Base-by-base conservation (phyloP, 208 protist species). In the Leishmania martiniquensis region DNA sequence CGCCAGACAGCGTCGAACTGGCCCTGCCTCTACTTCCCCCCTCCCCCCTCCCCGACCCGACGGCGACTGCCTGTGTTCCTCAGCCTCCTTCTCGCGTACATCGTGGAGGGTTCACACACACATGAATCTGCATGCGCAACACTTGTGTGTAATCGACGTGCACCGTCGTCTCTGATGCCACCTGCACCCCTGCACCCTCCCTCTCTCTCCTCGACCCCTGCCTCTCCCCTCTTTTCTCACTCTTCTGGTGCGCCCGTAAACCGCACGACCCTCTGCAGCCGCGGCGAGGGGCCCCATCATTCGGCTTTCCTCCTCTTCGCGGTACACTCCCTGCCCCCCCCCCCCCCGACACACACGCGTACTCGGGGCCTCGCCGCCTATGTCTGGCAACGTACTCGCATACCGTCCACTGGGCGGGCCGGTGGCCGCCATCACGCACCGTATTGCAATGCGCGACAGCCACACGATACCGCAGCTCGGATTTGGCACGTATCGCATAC, bases 401-500 rank as follows among this genome's bases (percentile, higher is more conserved):
- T 77, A 80, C 51, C 72, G 75, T 47, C 76, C 77, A 25, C 47
- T 88, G 44, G 77, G 74, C 47, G 80, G 75, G 29, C 51, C 77
- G 52, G 51, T 73, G 39, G 34, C 49, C 20, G 81, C 65, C 68
- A 76, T 91, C 34, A 76, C 72, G n/a, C 83, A 82, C 49, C 75
- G 44, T 13, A 63, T 96, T 20, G 62, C 71, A 0, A 77, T 96
- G 71, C 84, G 83, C 60, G 91, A 90, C 75, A 85, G 87, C 42
- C 65, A 77, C 44, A 72, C 62, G 4, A 97, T 98, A 71, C 97
- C 95, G 20, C 89, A 92, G 72, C 79, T 98, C 15, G 97, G 95
- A 4, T 92, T 98, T 77, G 97, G 95, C 78, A 97, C 96, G 7
- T 98, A 95, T 75, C 86, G 92, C 42, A 86, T 97, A 83, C 72